A percentile compares a stretch with the other conserved stretches of the same genome.
These are phyloP conservation scores for Metschnikowia kofuensis DNA, from an alignment of 805 yeast genomes.

Conservation along the genomic window DNA sequence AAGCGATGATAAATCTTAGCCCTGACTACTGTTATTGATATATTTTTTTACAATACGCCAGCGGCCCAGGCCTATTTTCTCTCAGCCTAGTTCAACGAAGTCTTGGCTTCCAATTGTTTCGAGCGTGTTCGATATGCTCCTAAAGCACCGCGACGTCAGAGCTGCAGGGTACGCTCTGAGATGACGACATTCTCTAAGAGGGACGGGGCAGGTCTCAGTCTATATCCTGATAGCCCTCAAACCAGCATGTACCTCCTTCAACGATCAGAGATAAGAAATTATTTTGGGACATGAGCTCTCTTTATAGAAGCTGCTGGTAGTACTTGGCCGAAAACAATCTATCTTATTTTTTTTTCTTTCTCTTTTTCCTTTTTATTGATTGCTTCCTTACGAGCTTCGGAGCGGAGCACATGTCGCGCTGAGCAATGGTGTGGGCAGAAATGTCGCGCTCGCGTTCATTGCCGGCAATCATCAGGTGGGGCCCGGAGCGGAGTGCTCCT, in stretches of 20 bases:
- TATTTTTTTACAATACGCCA: no score
- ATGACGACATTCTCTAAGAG: constrained; percentile 10
- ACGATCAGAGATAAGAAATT: no score
- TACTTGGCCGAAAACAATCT: no score
- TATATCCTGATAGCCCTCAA: no score
- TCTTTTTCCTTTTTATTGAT: not conserved
- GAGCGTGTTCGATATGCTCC: constrained; percentile 3
- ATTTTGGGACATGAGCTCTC: no score
- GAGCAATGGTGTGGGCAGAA: constrained; percentile 3
- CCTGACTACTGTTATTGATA: no score
- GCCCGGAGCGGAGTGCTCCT: constrained; percentile 25
- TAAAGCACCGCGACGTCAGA: constrained; percentile 7
- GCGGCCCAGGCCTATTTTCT: no score
- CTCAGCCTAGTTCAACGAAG: no score
- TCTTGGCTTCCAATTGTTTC: constrained; percentile 1
- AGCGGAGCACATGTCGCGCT: constrained; percentile 13
- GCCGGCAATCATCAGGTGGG: constrained; percentile 9
- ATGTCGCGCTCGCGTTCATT: constrained; percentile 10
- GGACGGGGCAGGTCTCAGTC: not conserved
- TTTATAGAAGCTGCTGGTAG: no score
- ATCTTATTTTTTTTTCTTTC: no score
- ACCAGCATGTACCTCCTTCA: no score
- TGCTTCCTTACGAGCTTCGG: not conserved
- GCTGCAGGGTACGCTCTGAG: constrained; percentile 3
- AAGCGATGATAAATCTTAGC: no score